A percentile compares a stretch with the other conserved stretches of the same genome.
Evolutionary conservation across 805 yeast genomes (phyloP).

Genomic region (Candida incommunis): DNA sequence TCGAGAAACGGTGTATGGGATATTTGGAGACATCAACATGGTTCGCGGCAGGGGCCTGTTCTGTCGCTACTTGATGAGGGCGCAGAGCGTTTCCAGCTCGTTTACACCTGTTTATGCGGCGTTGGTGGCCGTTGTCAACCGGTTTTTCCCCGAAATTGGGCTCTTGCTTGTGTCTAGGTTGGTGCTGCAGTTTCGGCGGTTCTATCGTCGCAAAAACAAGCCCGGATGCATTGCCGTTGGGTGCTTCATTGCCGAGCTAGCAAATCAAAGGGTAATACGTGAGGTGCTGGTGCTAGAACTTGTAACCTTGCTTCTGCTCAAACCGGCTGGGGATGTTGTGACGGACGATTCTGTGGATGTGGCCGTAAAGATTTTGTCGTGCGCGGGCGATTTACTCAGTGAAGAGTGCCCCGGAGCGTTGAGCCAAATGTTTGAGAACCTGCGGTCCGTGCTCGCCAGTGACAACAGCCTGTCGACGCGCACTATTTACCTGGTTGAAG

Average conservation of each 20-base stretch:
- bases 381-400: slow-evolving; percentile 37
- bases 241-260: slow-evolving; percentile 44
- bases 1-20: slow-evolving; percentile 29
- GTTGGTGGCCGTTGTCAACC: slow-evolving; percentile 44
- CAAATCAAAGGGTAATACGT: slow-evolving; percentile 47
- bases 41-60: slow-evolving; percentile 47
- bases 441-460: slow-evolving; percentile 41
- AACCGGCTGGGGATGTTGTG: too few relatives aligned
- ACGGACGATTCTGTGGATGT: slow-evolving; percentile 40
- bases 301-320: slow-evolving; percentile 30
- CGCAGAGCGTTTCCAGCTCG: slow-evolving; percentile 29
- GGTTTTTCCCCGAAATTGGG: slow-evolving; percentile 59
- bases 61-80: slow-evolving; percentile 41
- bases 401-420: slow-evolving; percentile 31
- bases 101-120: slow-evolving; percentile 41
- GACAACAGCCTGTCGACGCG: slow-evolving; percentile 33
- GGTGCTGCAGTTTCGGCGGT: slow-evolving; percentile 42
- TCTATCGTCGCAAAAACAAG: slow-evolving; percentile 34
- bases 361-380: slow-evolving; percentile 33
- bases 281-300: slow-evolving; percentile 41
- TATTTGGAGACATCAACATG: slow-evolving; percentile 47
- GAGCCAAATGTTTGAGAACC: slow-evolving; percentile 40
- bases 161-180: slow-evolving; percentile 38
- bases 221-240: slow-evolving; percentile 28
- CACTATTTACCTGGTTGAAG: slow-evolving; percentile 34